phyloP scores from a whole-genome alignment of 148 eudicot species.

The Rhododendron vialii region DNA sequence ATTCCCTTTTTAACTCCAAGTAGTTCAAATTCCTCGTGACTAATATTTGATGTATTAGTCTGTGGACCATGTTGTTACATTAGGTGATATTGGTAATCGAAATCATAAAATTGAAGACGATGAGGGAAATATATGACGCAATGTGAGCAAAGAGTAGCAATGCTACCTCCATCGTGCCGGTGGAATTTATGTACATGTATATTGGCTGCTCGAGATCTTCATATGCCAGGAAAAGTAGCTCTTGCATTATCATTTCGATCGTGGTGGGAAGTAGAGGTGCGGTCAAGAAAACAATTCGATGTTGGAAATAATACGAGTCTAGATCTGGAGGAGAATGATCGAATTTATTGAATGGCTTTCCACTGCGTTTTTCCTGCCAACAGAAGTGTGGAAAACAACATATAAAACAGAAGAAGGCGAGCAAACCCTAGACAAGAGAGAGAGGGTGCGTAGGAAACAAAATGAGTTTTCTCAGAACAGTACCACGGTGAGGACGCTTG shows the following conservation, averaged over 20 bases:
- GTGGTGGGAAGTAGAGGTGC: constrained; percentile 73
- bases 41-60: not conserved
- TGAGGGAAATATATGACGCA: constrained; percentile 10
- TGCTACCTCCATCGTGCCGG: constrained; percentile 77
- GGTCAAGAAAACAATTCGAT: constrained; percentile 86
- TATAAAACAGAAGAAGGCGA: not conserved
- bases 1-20: not conserved
- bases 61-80: not conserved
- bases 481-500: not conserved
- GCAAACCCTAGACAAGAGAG: not conserved
- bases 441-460: not conserved
- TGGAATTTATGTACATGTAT: constrained; percentile 87
- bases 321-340: constrained; percentile 96
- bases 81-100: not conserved
- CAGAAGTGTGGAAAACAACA: not conserved
- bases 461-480: not conserved
- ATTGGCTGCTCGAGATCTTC: constrained; percentile 79
- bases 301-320: constrained; percentile 72
- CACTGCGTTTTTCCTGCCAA: constrained; percentile 75
- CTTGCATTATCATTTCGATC: constrained; percentile 70
- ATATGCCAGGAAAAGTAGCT: constrained; percentile 77
- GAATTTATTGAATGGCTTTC: constrained; percentile 74
- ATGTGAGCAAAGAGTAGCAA: not conserved
- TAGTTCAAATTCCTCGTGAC: not conserved
- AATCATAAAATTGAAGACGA: not conserved